Conservation (phyloP, 2,329 filamentous ascomycete genomes). For the Colletotrichum lentis region DNA sequence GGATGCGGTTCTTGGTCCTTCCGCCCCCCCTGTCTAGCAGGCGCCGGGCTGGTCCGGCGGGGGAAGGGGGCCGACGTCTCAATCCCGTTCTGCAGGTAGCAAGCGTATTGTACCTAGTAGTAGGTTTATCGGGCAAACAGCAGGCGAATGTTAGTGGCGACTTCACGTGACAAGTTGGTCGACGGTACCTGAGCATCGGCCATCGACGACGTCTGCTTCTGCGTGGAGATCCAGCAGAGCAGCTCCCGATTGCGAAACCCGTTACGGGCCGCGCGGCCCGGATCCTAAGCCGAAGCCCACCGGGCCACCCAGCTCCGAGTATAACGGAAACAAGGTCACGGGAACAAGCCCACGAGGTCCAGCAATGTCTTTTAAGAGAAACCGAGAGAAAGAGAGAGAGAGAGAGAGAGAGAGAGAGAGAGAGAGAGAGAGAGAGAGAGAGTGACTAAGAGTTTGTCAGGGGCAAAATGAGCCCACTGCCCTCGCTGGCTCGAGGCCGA, state of each 20-base stretch:
- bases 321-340: background rate
- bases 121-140: slow-evolving; percentile 5
- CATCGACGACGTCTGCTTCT: background rate
- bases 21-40: slow-evolving; percentile 24
- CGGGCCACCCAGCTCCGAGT: background rate
- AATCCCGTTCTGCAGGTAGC: slow-evolving; percentile 21
- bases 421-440: no score
- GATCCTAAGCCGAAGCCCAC: background rate
- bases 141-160: background rate
- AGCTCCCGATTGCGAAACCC: no score
- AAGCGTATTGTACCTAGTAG: slow-evolving; percentile 9
- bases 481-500: background rate
- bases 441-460: background rate
- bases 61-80: slow-evolving; percentile 11
- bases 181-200: background rate
- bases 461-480: background rate
- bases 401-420: no score
- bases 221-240: background rate
- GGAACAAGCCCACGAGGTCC: no score
- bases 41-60: slow-evolving; percentile 4
- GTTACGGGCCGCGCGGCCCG: background rate
- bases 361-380: background rate
- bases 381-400: no score
- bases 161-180: background rate
- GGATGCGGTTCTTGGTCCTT: slow-evolving; percentile 27